These are phyloP conservation scores for Batkoa obscura DNA, from an alignment of 371 early-diverging fungal species.

Conservation along the genomic window DNA sequence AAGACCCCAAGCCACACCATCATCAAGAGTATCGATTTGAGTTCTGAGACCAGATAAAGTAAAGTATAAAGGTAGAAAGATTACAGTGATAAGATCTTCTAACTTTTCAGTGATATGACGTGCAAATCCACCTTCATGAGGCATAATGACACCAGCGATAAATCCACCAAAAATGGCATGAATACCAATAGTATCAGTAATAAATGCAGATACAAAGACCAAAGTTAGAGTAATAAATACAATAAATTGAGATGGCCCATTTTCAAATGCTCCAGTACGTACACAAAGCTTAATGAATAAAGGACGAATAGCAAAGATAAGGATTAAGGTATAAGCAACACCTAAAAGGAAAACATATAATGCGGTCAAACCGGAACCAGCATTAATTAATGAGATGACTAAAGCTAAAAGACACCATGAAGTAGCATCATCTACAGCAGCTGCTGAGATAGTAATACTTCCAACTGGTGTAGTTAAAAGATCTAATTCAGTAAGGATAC, in stretches of 20 bases:
- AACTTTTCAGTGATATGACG: conserved; percentile 73
- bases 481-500: conserved; percentile 75
- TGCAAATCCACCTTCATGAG: conserved; percentile 76
- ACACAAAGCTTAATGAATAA: conserved; percentile 23
- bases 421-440: conserved; percentile 68
- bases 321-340: conserved; percentile 31
- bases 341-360: conserved; percentile 48
- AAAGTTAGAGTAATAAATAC: conserved; percentile 42
- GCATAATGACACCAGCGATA: conserved; percentile 64
- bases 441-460: conserved; percentile 60
- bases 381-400: conserved; percentile 54
- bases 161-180: conserved; percentile 89
- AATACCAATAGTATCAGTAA: conserved; percentile 72
- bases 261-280: conserved; percentile 23
- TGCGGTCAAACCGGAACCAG: conserved; percentile 34
- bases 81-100: conserved; percentile 70
- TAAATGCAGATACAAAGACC: conserved; percentile 46
- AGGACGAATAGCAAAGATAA: conserved; percentile 37
- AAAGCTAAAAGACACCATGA: conserved; percentile 73
- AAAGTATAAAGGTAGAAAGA: conserved; percentile 83
- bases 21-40: conserved; percentile 49
- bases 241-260: conserved; percentile 36
- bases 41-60: conserved; percentile 82
- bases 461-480: conserved; percentile 67
- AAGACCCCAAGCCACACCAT: conserved; percentile 53